Base-by-base conservation (phyloP, 1,139 yeast species). In the Zygosaccharomyces sapae region DNA sequence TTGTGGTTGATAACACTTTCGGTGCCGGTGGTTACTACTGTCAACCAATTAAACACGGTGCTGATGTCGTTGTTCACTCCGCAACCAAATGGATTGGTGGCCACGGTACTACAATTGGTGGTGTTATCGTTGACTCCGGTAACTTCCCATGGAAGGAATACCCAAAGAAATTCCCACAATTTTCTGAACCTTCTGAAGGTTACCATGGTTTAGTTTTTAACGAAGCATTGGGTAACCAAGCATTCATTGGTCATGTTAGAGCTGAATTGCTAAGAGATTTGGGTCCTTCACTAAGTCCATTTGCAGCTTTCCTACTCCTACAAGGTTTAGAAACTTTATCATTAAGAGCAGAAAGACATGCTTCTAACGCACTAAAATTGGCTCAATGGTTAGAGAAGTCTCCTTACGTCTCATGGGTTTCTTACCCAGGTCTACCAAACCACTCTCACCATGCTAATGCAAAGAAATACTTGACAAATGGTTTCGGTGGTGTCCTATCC, bases 31-130 rank as follows among this genome's bases (percentile, higher is more conserved):
- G 97, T 44, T 89, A 71, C 74, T 78, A 86, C 61, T 77, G 88
- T 53, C 82, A 79, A 60, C 98, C 98, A 54, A 70, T 92, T 57
- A 86, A 84, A 53, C 86, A 79, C 61, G 97, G 97, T 56, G 97
- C 88, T 38, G 95, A 88, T 65, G 84, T 88, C 53, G 77, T 80
- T 29, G 75, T 77, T 22, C 96, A 90, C 70, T 89, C 97, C 48
- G 96, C 97, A 47, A 92, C 97, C 48, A 92, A 92, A 70, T 92
- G 97, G 96, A 89, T 92, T 58, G 96, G 96, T 56, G 98, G 97
- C 52, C 97, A 90, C 67, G 97, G 97, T 65, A 89, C 89, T 51
- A 86, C 97, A 45, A 83, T 92, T 68, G 97, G 87, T 45, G 98
- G 98, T 73, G 87, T 83, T 46, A 76, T 92, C 55, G 77, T 92